Base-by-base conservation (phyloP, 2,329 filamentous ascomycete species). In the Paraphoma sp. region DNA sequence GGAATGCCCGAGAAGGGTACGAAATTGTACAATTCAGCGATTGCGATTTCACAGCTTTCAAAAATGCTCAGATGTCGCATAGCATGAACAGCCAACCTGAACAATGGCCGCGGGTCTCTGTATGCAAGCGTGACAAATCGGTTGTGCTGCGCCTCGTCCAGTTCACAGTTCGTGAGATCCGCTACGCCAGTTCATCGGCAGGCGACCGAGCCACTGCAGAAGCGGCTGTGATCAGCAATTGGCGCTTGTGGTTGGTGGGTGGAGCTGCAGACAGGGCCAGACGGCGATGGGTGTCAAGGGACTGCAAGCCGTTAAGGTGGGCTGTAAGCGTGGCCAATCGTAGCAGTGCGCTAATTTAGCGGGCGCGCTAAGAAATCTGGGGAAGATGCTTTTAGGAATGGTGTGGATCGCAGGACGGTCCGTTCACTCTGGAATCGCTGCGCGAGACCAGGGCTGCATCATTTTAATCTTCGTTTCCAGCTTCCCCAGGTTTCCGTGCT, bases 401-500 rank as follows among this genome's bases (percentile, higher is more conserved):
- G 49, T 45, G 48, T 46, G 51, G 55, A 16, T 53, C 56, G 53
- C 53, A 45, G 29, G 7, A 18, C 18, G 43, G 41, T 23, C 41
- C 11, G 41, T 43, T 43, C 41, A 17, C 41, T 17, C 41, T 7
- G 16, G 10, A 28, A 45, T 12, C 16, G 7, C 43, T 45, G 11
- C 28, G 16, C 43, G 43, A 45, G 43, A 6, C 43, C 43, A 45
- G 28, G 41, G 12, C 51, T 49, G 54, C 54, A 58, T 62, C 62
- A 49, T 64, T 54, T 52, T 57, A 61, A 51, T 57, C 44, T 49
- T 43, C 56, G 48, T 23, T 23, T 59, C 56, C 58, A 62, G 63
- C 56, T 70, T 65, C 65, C 65, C 67, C 65, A 68, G 65, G 57
- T 65, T 70, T 64, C 55, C 28, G 50, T 33, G 48, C 48, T 45